Percentiles rank a stretch among this genome's conserved stretches.
Conservation (phyloP, 192 early-diverging fungal genomes). For the Rhizoclosmatium sp. region DNA sequence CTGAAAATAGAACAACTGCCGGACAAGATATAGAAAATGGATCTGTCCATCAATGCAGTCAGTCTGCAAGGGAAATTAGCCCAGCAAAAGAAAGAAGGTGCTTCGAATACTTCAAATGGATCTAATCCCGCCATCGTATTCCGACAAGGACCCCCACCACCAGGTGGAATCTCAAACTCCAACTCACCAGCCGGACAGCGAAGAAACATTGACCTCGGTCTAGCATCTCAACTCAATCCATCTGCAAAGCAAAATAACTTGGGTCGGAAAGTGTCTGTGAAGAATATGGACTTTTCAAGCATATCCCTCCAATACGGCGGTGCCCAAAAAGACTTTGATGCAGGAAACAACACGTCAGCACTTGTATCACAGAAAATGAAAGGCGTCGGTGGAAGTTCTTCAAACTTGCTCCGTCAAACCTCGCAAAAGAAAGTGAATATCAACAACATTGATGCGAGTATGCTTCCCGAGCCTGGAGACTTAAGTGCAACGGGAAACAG, state of each 20-base stretch:
- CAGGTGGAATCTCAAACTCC: neutral
- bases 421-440: neutral
- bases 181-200: neutral
- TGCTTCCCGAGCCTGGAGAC: neutral
- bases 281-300: neutral
- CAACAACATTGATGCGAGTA: neutral
- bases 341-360: too few relatives aligned
- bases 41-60: neutral
- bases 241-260: neutral
- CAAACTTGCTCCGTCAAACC: neutral
- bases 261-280: neutral
- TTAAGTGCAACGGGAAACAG: neutral
- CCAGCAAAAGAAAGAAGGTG: neutral
- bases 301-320: too few relatives aligned
- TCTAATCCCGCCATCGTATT: neutral
- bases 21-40: neutral
- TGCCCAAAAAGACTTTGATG: too few relatives aligned
- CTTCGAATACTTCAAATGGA: neutral
- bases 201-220: neutral
- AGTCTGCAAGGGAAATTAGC: neutral
- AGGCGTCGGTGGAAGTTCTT: neutral
- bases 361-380: too few relatives aligned
- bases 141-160: neutral
- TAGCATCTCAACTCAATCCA: neutral
- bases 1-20: neutral